Conservation (phyloP, 164 flowering plant genomes). For the Euptelea pleiosperma region DNA sequence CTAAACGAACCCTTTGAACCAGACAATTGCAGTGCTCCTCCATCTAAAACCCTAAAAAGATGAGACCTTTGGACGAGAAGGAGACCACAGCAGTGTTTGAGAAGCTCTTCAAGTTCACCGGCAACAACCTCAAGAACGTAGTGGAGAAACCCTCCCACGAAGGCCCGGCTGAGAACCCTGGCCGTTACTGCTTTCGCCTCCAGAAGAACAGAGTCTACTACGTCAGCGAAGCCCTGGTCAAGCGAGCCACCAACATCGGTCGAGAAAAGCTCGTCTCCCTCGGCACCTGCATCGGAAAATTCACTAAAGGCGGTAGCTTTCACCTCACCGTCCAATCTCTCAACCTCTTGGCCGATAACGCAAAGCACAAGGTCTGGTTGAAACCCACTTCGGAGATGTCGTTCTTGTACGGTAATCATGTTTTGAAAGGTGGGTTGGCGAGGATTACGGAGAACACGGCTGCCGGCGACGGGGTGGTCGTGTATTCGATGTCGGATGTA, state of each 20-base stretch:
- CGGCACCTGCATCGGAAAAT: slow-evolving; percentile 69
- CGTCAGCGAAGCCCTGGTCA: slow-evolving; percentile 56
- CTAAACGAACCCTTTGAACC: no score
- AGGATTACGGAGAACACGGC: slow-evolving; percentile 44
- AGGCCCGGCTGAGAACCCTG: slow-evolving; percentile 44
- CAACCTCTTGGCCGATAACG: slow-evolving; percentile 36
- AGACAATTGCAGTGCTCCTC: background rate
- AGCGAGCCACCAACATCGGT: slow-evolving; percentile 67
- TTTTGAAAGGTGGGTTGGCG: slow-evolving; percentile 74
- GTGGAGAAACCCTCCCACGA: slow-evolving; percentile 57
- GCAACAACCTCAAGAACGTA: slow-evolving; percentile 64
- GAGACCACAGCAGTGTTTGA: slow-evolving; percentile 59
- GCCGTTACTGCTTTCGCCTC: slow-evolving; percentile 66
- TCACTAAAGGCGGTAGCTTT: slow-evolving; percentile 26
- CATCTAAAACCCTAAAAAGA: slow-evolving; percentile 12
- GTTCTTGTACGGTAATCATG: slow-evolving; percentile 74
- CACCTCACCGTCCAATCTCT: slow-evolving; percentile 38
- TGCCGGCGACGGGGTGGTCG: slow-evolving; percentile 71
- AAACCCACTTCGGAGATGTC: slow-evolving; percentile 91
- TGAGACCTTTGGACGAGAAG: slow-evolving; percentile 67
- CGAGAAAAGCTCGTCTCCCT: slow-evolving; percentile 51
- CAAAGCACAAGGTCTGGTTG: slow-evolving; percentile 59
- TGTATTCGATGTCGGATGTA: slow-evolving; percentile 69
- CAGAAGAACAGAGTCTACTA: slow-evolving; percentile 60
- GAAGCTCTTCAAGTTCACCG: slow-evolving; percentile 64